Evolutionary conservation across 768 basidiomycete genomes (phyloP).

Genomic region (Hydnomerulius pinastri): DNA sequence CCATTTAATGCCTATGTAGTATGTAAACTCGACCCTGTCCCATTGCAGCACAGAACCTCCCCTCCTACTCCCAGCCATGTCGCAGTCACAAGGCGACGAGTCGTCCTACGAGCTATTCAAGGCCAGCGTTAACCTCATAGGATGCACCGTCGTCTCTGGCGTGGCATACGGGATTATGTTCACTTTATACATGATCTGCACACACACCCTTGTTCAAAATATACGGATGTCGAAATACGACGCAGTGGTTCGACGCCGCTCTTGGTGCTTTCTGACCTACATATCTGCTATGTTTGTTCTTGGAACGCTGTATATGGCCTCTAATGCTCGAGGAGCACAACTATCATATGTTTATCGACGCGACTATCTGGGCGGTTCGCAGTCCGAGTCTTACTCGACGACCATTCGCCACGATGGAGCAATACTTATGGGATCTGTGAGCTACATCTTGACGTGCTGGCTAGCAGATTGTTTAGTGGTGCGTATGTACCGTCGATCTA

Average conservation of each 20-base stretch:
- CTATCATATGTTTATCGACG: slow-evolving; percentile 7
- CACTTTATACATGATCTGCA: background rate
- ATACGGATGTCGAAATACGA: background rate
- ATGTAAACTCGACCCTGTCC: no score
- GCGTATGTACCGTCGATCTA: background rate
- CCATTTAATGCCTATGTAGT: no score
- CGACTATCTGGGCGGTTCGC: slow-evolving; percentile 7
- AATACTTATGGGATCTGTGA: background rate
- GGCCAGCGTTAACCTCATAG: slow-evolving; percentile 1
- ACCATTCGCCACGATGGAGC: background rate
- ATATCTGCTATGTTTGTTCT: slow-evolving; percentile 15
- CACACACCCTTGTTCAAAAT: background rate
- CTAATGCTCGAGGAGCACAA: slow-evolving; percentile 10
- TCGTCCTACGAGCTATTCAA: background rate
- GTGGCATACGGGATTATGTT: slow-evolving; percentile 4
- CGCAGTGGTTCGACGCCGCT: background rate
- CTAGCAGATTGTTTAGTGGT: background rate
- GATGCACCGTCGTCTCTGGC: background rate
- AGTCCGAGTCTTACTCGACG: background rate
- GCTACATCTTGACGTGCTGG: slow-evolving; percentile 1
- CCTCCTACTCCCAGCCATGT: no score
- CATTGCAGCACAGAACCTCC: no score
- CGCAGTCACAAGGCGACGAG: no score
- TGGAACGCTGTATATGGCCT: slow-evolving; percentile 11
- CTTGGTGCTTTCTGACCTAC: slow-evolving; percentile 7